These are phyloP conservation scores for Mesotaenium endlicherianum DNA, from an alignment of 139 green algal species.

Conservation along the genomic window DNA sequence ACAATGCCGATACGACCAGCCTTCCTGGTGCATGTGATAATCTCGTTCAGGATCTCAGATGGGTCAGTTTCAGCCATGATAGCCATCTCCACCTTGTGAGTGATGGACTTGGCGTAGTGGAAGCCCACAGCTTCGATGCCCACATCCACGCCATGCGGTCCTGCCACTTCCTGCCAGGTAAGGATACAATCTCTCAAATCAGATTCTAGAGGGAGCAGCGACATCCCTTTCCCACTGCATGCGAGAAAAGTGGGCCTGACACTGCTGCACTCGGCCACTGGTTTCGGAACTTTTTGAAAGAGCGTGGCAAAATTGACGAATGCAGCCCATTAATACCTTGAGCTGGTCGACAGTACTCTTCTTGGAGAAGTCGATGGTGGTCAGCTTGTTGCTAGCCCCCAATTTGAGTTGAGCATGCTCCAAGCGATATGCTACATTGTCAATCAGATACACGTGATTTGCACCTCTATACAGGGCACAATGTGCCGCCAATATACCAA, in stretches of 20 bases:
- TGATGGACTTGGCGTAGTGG: conserved; percentile 65
- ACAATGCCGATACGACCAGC: conserved; percentile 54
- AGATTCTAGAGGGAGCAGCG: too few species aligned
- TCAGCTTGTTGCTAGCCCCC: not conserved
- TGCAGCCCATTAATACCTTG: too few species aligned
- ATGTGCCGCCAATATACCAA: conserved; percentile 72
- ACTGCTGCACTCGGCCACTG: too few species aligned
- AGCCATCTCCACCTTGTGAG: conserved; percentile 60
- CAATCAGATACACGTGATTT: not conserved
- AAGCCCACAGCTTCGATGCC: conserved; percentile 73
- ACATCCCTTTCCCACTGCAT: too few species aligned
- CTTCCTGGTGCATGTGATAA: conserved; percentile 65
- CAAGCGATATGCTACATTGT: not conserved
- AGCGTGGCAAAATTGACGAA: too few species aligned
- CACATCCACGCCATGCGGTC: conserved; percentile 62
- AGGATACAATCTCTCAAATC: conserved; percentile 71
- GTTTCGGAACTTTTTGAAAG: too few species aligned
- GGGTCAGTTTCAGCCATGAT: conserved; percentile 70
- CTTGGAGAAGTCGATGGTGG: not conserved
- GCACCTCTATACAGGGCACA: conserved; percentile 61
- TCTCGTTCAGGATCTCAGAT: conserved; percentile 73
- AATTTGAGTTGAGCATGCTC: not conserved
- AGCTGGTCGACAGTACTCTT: too few species aligned
- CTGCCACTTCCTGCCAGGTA: conserved; percentile 45
- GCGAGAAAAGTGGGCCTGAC: too few species aligned